A percentile compares a stretch with the other conserved stretches of the same genome.
phyloP scores from a whole-genome alignment of 176 grass and related monocot species.

The Ananas comosus region DNA sequence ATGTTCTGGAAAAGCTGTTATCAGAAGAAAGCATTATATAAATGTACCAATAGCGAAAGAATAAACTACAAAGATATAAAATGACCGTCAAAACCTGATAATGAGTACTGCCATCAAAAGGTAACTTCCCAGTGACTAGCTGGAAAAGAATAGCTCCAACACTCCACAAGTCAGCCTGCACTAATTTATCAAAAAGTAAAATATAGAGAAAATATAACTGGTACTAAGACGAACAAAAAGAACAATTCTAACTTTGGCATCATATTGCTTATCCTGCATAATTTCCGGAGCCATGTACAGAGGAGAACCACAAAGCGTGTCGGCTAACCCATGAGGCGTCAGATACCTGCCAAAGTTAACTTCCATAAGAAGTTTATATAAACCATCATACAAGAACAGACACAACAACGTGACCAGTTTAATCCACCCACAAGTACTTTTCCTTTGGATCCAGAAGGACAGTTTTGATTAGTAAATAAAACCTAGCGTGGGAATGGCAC shows the following conservation, averaged over 20 bases:
- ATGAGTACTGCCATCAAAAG: slow-evolving; percentile 35
- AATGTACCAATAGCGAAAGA: not conserved
- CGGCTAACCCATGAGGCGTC: slow-evolving; percentile 57
- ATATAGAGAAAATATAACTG: not conserved
- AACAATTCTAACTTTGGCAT: slow-evolving; percentile 45
- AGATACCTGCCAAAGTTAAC: slow-evolving; percentile 29
- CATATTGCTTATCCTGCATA: slow-evolving; percentile 45
- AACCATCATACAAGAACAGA: slow-evolving; percentile 8
- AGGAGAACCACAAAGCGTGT: slow-evolving; percentile 58
- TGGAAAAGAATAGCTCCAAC: slow-evolving; percentile 67
- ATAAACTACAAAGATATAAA: not conserved
- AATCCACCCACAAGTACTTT: slow-evolving; percentile 12
- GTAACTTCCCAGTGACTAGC: slow-evolving; percentile 49
- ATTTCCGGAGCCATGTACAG: slow-evolving; percentile 83
- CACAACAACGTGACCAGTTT: not conserved
- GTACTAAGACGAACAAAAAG: not conserved
- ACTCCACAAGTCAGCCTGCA: slow-evolving; percentile 81
- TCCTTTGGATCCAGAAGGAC: not conserved
- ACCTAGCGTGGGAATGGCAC: slow-evolving; percentile 2
- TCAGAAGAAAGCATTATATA: slow-evolving; percentile 5
- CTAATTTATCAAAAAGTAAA: slow-evolving; percentile 1
- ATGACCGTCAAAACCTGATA: slow-evolving; percentile 24
- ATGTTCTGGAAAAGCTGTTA: slow-evolving; percentile 49
- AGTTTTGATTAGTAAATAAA: not conserved
- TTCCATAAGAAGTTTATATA: slow-evolving; percentile 1